Percentiles rank a stretch among this genome's conserved stretches.
phyloP scores from a whole-genome alignment of 768 basidiomycete species.

The Hortiboletus flavorubellus region DNA sequence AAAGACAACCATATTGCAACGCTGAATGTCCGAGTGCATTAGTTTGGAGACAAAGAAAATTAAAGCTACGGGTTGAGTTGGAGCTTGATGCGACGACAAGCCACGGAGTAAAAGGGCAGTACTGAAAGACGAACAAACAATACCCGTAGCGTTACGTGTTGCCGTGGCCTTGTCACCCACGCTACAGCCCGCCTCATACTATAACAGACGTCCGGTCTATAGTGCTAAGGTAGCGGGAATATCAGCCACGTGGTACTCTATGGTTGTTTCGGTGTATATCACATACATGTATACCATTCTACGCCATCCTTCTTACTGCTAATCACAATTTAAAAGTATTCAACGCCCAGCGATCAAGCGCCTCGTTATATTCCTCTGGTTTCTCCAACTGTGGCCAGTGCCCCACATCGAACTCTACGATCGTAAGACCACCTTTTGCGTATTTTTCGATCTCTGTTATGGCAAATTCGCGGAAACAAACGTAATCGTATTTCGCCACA shows the following conservation, averaged over 20 bases:
- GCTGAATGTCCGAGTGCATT: too few species aligned
- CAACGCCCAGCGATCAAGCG: constrained; percentile 34
- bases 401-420: constrained; percentile 34
- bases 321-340: constrained; percentile 17
- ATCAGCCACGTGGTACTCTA: too few species aligned
- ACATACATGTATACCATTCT: constrained; percentile 1
- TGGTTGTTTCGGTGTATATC: not conserved
- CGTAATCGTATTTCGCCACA: constrained; percentile 33
- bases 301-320: not conserved
- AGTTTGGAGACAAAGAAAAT: too few species aligned
- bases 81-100: too few species aligned
- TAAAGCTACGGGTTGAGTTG: too few species aligned
- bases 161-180: too few species aligned
- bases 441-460: constrained; percentile 24
- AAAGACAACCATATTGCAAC: too few species aligned
- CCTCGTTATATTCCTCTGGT: constrained; percentile 33
- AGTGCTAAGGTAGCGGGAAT: not conserved
- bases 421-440: constrained; percentile 27
- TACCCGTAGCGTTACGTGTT: too few species aligned
- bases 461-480: constrained; percentile 28
- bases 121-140: too few species aligned
- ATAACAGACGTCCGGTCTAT: too few species aligned
- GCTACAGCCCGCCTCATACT: too few species aligned
- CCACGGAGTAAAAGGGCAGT: too few species aligned
- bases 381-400: constrained; percentile 39